Evolutionary conservation across 495 filamentous ascomycete species (phyloP), one percentile per base, ranked within the genome.

Genomic region (Penicillium paxilli): DNA sequence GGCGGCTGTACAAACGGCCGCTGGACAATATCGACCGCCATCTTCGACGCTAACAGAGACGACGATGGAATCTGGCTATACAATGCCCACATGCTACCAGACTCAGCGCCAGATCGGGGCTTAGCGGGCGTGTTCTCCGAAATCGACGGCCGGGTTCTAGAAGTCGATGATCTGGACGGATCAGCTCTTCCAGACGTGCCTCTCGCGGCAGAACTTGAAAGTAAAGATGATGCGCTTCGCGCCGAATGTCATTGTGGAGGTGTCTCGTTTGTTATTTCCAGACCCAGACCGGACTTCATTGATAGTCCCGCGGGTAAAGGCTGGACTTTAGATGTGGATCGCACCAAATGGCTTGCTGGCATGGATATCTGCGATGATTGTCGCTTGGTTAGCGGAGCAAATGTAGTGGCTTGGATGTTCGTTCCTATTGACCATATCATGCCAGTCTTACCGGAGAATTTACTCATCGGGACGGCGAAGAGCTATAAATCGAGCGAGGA

Each of bases 351-450:
- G 52, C 58, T 77, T 1, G 75, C 67, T 11, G 51, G 57, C 1
- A 55, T 78, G 37, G 80, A 82, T 53, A 57, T 70, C 14, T 84
- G 82, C 55, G 72, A 77, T 47, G 78, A 79, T 30, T 84, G 82
- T 53, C 77, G 80, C 0, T 57, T 80, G 12, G 62, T 64, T 1
- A 68, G 52, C 5, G 81, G 80, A 1, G 60, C 60, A 1, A 74
- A 83, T 51, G 49, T 83, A 9, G 66, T 72, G 22, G 58, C 67
- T 30, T 85, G 81, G 80, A 64, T 70, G 10, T 75, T 73, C 44
- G 62, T 74, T 7, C 62, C 68, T 7, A 22, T 51, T 20, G 38
- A 63, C 40, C 62, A 66, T 46, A 53, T 58, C 24, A 54, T 30
- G 23, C 52, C 52, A 56, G 68, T 2, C 56, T 70, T 8, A 0